A percentile compares a stretch with the other conserved stretches of the same genome.
These are phyloP conservation scores for Solanum gracilifrons DNA, from an alignment of 257 asterid genomes.

Conservation along the genomic window DNA sequence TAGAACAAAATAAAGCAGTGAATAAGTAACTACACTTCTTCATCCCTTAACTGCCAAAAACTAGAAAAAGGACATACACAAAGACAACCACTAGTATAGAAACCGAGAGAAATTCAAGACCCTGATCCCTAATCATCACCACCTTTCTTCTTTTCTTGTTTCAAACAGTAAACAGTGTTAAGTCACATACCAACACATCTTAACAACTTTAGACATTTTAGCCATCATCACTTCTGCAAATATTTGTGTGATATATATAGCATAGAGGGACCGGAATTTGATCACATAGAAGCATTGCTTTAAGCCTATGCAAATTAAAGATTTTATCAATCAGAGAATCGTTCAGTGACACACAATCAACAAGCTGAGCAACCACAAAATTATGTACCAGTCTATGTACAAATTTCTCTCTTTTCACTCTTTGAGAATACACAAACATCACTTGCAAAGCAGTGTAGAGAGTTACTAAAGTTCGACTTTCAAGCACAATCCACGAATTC, in stretches of 20 bases:
- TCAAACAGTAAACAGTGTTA: not conserved
- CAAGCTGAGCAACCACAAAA: not conserved
- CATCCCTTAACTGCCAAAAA: not conserved
- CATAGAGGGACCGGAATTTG: not conserved
- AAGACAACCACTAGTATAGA: not conserved
- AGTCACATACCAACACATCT: not conserved
- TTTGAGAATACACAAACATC: not conserved
- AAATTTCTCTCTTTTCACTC: not conserved
- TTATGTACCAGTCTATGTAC: not conserved
- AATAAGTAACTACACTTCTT: not conserved
- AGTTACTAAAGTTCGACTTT: not conserved
- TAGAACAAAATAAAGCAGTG: not conserved
- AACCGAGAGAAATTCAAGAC: not conserved
- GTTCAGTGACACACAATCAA: not conserved
- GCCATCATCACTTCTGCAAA: not conserved
- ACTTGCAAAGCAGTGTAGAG: not conserved
- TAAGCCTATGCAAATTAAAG: not conserved
- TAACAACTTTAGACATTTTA: not conserved
- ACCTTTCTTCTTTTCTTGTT: not conserved
- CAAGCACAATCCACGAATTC: not conserved
- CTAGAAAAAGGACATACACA: not conserved
- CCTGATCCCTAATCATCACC: not conserved
- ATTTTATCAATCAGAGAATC: not conserved
- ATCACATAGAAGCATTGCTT: not conserved
- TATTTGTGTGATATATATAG: not conserved